phyloP scores from a whole-genome alignment of 192 early-diverging fungal genomes.

The Entomortierella beljakovae region DNA sequence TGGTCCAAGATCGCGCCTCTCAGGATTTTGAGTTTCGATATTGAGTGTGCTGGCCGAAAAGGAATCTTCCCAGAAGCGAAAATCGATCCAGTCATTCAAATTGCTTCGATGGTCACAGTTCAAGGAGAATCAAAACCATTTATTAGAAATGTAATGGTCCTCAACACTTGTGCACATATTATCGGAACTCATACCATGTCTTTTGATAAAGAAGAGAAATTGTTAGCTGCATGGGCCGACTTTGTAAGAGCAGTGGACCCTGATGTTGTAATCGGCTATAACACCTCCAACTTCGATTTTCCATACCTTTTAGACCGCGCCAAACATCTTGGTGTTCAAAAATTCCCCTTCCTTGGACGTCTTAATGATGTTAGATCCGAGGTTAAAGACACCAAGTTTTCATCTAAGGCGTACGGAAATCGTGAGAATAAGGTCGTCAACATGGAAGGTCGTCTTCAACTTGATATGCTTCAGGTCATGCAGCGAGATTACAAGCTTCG shows the following conservation, averaged over 20 bases:
- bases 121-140: constrained; percentile 93
- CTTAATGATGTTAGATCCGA: constrained; percentile 70
- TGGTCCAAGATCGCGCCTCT: constrained; percentile 96
- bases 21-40: constrained; percentile 97
- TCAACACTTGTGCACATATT: constrained; percentile 93
- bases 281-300: constrained; percentile 97
- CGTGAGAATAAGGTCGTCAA: constrained; percentile 91
- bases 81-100: constrained; percentile 96
- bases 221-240: constrained; percentile 87
- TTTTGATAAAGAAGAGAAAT: constrained; percentile 81
- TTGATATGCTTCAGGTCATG: constrained; percentile 95
- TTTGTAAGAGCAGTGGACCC: constrained; percentile 89
- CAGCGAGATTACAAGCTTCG: constrained; percentile 96
- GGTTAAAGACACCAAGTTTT: constrained; percentile 86
- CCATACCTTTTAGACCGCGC: constrained; percentile 96
- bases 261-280: constrained; percentile 96
- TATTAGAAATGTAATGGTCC: constrained; percentile 93
- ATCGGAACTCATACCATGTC: constrained; percentile 88
- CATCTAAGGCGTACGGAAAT: constrained; percentile 94
- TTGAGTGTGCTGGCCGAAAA: constrained; percentile 96
- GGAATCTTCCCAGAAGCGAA: constrained; percentile 95
- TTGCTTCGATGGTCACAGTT: constrained; percentile 92
- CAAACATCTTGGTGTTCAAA: constrained; percentile 72
- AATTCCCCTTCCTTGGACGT: constrained; percentile 90
- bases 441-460: constrained; percentile 91